These are phyloP conservation scores for Penicillium bovifimosum DNA, from an alignment of 495 filamentous ascomycete species.

Conservation along the genomic window DNA sequence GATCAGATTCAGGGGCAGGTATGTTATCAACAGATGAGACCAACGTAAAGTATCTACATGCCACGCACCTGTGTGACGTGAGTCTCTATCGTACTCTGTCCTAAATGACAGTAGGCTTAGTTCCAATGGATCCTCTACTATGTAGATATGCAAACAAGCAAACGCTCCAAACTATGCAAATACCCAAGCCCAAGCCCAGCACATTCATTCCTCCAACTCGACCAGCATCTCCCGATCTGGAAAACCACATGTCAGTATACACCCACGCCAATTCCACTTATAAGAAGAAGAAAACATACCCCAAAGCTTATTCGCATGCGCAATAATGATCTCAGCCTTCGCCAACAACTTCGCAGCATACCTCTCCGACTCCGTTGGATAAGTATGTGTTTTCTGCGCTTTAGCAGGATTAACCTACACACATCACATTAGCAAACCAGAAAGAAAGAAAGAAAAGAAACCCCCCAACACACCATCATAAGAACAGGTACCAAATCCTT, in stretches of 20 bases:
- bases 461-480: slow-evolving; percentile 48
- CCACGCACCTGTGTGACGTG: too few relatives aligned
- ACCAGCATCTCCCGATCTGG: slow-evolving; percentile 42
- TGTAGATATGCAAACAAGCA: background rate
- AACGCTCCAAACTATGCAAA: background rate
- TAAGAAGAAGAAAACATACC: slow-evolving; percentile 37
- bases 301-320: slow-evolving; percentile 68
- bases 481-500: slow-evolving; percentile 65
- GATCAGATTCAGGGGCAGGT: too few relatives aligned
- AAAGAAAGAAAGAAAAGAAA: background rate
- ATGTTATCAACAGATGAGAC: slow-evolving; percentile 1
- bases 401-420: slow-evolving; percentile 47
- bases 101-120: too few relatives aligned
- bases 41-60: background rate
- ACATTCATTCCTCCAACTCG: slow-evolving; percentile 36
- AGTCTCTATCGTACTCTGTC: too few relatives aligned
- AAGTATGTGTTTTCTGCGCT: slow-evolving; percentile 50
- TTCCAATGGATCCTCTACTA: too few relatives aligned
- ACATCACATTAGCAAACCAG: background rate
- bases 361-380: slow-evolving; percentile 54
- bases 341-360: slow-evolving; percentile 57
- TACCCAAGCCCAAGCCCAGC: background rate
- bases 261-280: background rate
- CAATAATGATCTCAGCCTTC: slow-evolving; percentile 65
- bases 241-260: slow-evolving; percentile 4